Base-by-base conservation (phyloP, 2,329 filamentous ascomycete species). In the Dactylonectria estremocensis region DNA sequence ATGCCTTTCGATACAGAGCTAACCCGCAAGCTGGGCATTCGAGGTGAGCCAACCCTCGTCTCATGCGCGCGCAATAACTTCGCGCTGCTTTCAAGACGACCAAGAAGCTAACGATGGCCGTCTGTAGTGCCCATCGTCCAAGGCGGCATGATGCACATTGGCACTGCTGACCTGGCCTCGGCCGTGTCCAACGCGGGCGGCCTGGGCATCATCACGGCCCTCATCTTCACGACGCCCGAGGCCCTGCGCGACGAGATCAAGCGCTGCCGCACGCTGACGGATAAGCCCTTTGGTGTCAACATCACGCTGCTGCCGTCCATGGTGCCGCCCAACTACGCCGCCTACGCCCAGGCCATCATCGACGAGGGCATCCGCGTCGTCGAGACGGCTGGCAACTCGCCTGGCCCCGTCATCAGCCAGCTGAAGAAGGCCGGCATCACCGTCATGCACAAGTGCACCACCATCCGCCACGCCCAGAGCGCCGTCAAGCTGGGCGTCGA, bases 361-460 rank as follows among this genome's bases (percentile, higher is more conserved):
- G 95, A 98, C 78, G 95, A 98, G 84, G 95, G 95, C 64, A 87
- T 98, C 83, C 90, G 89, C 71, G 92, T 98, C 69, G 95, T 98
- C 74, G 96, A 98, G 84, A 97, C 95, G 3, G 95, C 95, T 1
- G 95, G 95, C 61, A 97, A 97, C 85, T 86, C 84, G 58, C 96
- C 96, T 0, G 96, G 95, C 1, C 95, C 95, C 3, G 92, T 99
- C 71, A 98, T 99, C 81, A 87, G 89, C 79, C 90, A 94, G 85
- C 88, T 99, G 61, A 99, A 98, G 85, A 88, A 88, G 68, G 93
- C 91, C 6, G 90, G 90, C 64, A 89, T 89, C 76, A 95, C 89
- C 63, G 91, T 99, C 75, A 85, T 99, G 64, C 96, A 99, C 89
- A 99, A 99, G 85, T 98, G 96, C 86, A 99, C 96, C 9, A 97